phyloP scores from a whole-genome alignment of 176 grass and related monocot genomes.

The Saccharum officinarum region DNA sequence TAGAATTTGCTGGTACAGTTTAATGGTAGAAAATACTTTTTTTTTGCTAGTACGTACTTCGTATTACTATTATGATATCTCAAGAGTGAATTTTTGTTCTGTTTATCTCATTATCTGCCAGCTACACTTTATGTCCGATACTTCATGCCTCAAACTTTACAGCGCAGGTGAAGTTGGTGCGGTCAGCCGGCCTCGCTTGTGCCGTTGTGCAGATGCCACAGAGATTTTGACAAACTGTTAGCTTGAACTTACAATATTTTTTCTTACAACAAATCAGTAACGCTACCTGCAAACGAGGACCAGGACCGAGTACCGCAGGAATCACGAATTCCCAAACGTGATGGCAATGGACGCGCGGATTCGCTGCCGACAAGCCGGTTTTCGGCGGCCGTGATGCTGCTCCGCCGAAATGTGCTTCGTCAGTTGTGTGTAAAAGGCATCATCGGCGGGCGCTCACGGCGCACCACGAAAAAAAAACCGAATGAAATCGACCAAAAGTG shows the following conservation, averaged over 20 bases:
- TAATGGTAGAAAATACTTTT: background rate
- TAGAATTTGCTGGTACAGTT: background rate
- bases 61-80: too few species aligned
- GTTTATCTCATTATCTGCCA: too few species aligned
- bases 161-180: background rate
- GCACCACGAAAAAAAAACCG: background rate
- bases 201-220: background rate
- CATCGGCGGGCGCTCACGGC: background rate
- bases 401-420: background rate
- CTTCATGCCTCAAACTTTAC: background rate
- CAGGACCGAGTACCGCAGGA: background rate
- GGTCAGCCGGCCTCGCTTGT: background rate
- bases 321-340: background rate
- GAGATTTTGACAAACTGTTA: background rate
- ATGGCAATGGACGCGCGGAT: background rate
- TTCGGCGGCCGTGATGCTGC: background rate
- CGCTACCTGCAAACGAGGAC: background rate
- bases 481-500: background rate
- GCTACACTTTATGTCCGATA: too few species aligned
- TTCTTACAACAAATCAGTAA: too few species aligned
- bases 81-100: too few species aligned
- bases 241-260: too few species aligned
- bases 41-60: background rate
- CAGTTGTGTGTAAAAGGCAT: slow-evolving; percentile 25
- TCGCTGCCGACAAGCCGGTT: slow-evolving; percentile 49